Evolutionary conservation across 306 rosid genomes (phyloP).

Genomic region (Quercus alba): DNA sequence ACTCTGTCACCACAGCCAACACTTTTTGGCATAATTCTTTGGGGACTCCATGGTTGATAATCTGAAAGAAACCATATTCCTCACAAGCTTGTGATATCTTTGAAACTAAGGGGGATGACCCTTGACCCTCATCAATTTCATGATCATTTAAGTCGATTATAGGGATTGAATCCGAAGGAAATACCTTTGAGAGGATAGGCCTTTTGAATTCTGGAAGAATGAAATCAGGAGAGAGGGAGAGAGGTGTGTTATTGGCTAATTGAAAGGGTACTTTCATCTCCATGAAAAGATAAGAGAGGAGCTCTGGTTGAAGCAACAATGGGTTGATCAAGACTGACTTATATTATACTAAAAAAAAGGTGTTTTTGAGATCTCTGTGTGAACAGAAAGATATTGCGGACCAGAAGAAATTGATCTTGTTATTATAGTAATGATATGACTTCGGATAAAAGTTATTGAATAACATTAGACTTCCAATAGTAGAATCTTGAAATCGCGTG

Average conservation of each 20-base stretch:
- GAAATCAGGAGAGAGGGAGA: slow-evolving; percentile 26
- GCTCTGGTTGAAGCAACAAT: not conserved
- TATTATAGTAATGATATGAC: too few species aligned
- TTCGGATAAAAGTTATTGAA: too few species aligned
- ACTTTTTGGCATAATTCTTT: slow-evolving; percentile 27
- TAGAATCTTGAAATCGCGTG: too few species aligned
- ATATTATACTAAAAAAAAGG: too few species aligned
- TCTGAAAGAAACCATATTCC: slow-evolving; percentile 45
- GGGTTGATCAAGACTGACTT: too few species aligned
- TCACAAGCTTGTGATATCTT: slow-evolving; percentile 45
- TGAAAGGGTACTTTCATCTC: slow-evolving; percentile 24
- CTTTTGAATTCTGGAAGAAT: slow-evolving; percentile 42
- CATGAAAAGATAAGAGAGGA: not conserved
- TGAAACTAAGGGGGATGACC: slow-evolving; percentile 10
- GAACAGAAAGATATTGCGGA: too few species aligned
- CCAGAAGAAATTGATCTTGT: too few species aligned
- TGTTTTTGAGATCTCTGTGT: too few species aligned
- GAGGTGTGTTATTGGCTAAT: slow-evolving; percentile 18
- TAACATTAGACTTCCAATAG: too few species aligned
- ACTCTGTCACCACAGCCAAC: slow-evolving; percentile 18
- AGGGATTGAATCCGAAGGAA: slow-evolving; percentile 34
- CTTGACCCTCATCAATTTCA: not conserved
- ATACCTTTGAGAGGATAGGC: slow-evolving; percentile 40
- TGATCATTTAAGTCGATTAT: slow-evolving; percentile 34
- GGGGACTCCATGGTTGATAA: slow-evolving; percentile 54